Conservation (phyloP, 352 stramenopile genomes). For the Phytopythium kandeliae region DNA sequence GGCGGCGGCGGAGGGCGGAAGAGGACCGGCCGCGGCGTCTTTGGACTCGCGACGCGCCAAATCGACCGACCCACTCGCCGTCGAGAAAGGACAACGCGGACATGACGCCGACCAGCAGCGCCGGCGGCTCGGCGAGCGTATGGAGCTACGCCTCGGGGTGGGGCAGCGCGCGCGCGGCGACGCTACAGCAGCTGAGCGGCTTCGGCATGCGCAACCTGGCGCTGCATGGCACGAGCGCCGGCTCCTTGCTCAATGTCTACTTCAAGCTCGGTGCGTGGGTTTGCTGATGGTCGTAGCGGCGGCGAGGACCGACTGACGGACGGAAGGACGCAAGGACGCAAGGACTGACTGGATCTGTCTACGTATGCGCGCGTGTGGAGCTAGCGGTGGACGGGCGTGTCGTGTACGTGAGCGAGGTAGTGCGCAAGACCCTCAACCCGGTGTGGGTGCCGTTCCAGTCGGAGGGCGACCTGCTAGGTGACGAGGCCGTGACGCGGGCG, state of each 20-base stretch:
- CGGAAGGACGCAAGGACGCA: too few species aligned
- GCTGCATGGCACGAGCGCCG: slow-evolving; percentile 31
- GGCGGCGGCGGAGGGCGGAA: too few species aligned
- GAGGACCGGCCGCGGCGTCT: too few species aligned
- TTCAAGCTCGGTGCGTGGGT: slow-evolving; percentile 58
- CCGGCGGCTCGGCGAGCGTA: slow-evolving; percentile 12
- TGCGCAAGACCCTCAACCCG: slow-evolving; percentile 63
- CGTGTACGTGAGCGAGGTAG: slow-evolving; percentile 73
- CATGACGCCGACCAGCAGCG: slow-evolving; percentile 40
- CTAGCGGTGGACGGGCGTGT: slow-evolving; percentile 63
- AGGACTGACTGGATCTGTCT: too few species aligned
- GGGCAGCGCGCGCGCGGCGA: slow-evolving; percentile 18
- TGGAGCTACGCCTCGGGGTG: slow-evolving; percentile 14
- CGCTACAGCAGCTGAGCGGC: slow-evolving; percentile 66
- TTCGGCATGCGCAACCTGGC: slow-evolving; percentile 79
- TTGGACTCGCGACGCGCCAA: too few species aligned
- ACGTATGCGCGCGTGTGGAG: background rate
- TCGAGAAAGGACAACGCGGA: background rate
- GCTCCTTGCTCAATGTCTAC: slow-evolving; percentile 62
- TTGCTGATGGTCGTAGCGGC: slow-evolving; percentile 1
- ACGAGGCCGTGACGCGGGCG: background rate
- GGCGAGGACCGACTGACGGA: too few species aligned
- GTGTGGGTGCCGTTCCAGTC: slow-evolving; percentile 79
- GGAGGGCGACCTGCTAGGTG: slow-evolving; percentile 18
- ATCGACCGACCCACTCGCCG: too few species aligned